These are phyloP conservation scores for Trichoderma endophyticum DNA, from an alignment of 2,329 filamentous ascomycete genomes.

Conservation along the genomic window DNA sequence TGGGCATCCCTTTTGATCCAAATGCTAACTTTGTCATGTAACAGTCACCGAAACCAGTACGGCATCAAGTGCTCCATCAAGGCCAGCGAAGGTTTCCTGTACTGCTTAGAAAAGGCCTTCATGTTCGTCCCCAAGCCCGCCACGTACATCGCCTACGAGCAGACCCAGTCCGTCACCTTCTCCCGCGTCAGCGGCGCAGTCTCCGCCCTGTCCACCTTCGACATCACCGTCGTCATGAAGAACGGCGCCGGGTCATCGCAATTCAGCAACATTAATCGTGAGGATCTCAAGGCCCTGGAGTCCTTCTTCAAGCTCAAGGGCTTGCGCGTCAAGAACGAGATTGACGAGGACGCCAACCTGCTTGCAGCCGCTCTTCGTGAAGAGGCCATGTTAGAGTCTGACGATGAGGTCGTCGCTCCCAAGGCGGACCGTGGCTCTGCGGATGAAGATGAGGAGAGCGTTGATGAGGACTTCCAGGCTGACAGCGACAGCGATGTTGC, in stretches of 20 bases:
- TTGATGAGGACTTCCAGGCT: constrained; percentile 92
- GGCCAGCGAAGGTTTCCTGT: constrained; percentile 94
- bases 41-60: constrained; percentile 80
- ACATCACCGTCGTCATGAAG: constrained; percentile 92
- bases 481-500: constrained; percentile 93
- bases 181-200: constrained; percentile 92
- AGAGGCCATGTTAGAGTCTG: constrained; percentile 77
- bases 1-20: background rate
- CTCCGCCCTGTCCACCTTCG: constrained; percentile 91
- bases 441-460: constrained; percentile 92
- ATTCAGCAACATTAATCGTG: constrained; percentile 98
- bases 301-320: constrained; percentile 96
- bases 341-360: constrained; percentile 83
- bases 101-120: constrained; percentile 96
- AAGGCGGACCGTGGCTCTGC: constrained; percentile 81
- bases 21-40: background rate
- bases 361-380: constrained; percentile 81
- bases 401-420: constrained; percentile 71
- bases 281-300: constrained; percentile 95
- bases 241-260: constrained; percentile 82
- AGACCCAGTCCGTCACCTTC: constrained; percentile 88
- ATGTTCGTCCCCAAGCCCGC: constrained; percentile 99
- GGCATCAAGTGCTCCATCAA: constrained; percentile 99
- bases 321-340: constrained; percentile 96
- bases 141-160: constrained; percentile 94